Conservation (phyloP, 768 basidiomycete species). For the Macrolepiota fuliginosa region DNA sequence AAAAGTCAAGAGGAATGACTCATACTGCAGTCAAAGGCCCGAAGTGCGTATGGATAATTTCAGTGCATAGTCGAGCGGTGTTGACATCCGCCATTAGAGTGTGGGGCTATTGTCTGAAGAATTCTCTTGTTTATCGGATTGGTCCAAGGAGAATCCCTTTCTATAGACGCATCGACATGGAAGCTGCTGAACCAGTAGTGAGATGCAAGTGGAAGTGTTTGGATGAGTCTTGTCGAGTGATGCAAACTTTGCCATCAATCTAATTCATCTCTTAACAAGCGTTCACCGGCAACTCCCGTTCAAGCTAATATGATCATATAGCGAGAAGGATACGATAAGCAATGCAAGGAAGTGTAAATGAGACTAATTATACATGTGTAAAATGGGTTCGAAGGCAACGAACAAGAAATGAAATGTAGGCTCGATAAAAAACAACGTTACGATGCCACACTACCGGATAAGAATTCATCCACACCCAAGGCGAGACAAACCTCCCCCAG, state of each 20-base stretch:
- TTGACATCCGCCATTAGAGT: constrained; percentile 60
- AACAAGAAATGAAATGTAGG: no score
- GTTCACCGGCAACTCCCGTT: not conserved
- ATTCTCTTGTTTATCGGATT: not conserved
- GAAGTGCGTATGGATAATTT: constrained; percentile 65
- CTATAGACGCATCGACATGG: not conserved
- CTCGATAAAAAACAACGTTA: not conserved
- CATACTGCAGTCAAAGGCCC: constrained; percentile 61
- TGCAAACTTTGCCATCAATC: not conserved
- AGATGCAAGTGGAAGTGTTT: not conserved
- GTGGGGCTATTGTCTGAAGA: not conserved
- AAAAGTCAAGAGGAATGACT: not conserved
- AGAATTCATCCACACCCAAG: not conserved
- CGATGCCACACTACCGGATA: not conserved
- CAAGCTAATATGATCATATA: not conserved
- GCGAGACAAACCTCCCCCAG: not conserved
- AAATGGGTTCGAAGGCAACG: not conserved
- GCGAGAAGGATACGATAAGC: not conserved
- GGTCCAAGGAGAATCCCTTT: not conserved
- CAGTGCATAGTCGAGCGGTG: constrained; percentile 55
- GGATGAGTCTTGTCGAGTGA: not conserved
- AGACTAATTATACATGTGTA: not conserved
- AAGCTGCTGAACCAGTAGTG: not conserved
- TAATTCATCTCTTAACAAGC: not conserved
- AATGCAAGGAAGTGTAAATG: not conserved